phyloP scores from a whole-genome alignment of 2,329 filamentous ascomycete species.

The Coniella vitis region DNA sequence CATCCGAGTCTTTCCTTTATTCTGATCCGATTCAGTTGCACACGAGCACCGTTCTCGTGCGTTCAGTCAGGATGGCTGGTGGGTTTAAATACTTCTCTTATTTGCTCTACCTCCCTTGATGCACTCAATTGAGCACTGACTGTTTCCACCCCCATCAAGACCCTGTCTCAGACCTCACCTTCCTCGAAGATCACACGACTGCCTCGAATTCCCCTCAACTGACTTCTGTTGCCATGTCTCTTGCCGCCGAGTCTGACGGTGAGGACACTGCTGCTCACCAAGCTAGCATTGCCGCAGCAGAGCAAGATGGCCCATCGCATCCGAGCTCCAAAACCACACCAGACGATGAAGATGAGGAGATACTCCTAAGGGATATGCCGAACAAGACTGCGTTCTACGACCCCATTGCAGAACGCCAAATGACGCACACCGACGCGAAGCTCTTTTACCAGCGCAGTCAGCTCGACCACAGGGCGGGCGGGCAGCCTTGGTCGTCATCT shows the following conservation, averaged over 20 bases:
- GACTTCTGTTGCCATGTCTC: slow-evolving; percentile 24
- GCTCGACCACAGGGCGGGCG: slow-evolving; percentile 43
- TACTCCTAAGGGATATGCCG: slow-evolving; percentile 54
- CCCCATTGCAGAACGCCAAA: slow-evolving; percentile 85
- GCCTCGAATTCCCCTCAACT: slow-evolving; percentile 30
- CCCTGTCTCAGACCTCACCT: slow-evolving; percentile 20
- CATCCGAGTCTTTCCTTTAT: slow-evolving; percentile 1
- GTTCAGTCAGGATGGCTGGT: slow-evolving; percentile 17
- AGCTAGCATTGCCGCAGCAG: slow-evolving; percentile 27
- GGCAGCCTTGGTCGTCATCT: slow-evolving; percentile 29
- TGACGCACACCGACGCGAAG: slow-evolving; percentile 91
- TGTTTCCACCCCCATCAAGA: background rate
- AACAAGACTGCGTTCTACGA: slow-evolving; percentile 85
- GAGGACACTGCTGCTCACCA: slow-evolving; percentile 26
- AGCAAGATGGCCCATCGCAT: slow-evolving; percentile 16
- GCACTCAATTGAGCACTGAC: background rate
- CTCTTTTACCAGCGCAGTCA: slow-evolving; percentile 91
- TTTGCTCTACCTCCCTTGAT: slow-evolving; percentile 1
- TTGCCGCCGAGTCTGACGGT: slow-evolving; percentile 31
- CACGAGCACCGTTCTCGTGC: background rate
- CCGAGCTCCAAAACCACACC: slow-evolving; percentile 12
- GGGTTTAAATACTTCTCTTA: slow-evolving; percentile 6
- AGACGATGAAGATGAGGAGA: slow-evolving; percentile 36
- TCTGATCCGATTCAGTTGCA: background rate
- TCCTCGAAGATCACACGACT: slow-evolving; percentile 24